phyloP scores from a whole-genome alignment of 1,139 yeast genomes.

The Geotrichum siamense region DNA sequence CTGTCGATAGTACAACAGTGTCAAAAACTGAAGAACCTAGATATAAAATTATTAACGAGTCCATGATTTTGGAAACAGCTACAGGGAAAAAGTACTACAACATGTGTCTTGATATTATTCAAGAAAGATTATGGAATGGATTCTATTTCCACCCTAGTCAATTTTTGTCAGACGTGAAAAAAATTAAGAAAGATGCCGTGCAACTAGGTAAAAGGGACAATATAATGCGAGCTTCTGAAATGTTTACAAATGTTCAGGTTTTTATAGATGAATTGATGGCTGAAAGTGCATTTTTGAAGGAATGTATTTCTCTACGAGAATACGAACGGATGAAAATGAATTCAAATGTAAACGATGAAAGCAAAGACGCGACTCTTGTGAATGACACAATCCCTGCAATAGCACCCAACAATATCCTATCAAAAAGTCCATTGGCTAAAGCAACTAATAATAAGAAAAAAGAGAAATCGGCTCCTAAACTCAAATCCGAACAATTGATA shows the following conservation, averaged over 20 bases:
- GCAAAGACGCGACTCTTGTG: too few species aligned
- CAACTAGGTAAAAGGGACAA: conserved; percentile 78
- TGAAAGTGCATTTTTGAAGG: conserved; percentile 59
- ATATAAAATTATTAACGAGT: conserved; percentile 54
- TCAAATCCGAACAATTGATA: too few species aligned
- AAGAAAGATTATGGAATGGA: conserved; percentile 95
- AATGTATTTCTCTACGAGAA: conserved; percentile 65
- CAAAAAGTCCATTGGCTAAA: too few species aligned
- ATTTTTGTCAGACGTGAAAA: conserved; percentile 72
- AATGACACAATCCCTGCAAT: too few species aligned
- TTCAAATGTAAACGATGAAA: neutral
- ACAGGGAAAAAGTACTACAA: conserved; percentile 71
- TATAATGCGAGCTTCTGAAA: conserved; percentile 82
- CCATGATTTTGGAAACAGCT: conserved; percentile 70
- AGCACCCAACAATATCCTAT: too few species aligned
- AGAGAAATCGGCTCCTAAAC: too few species aligned
- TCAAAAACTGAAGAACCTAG: conserved; percentile 41
- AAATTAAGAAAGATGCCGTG: conserved; percentile 73
- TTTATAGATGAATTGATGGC: conserved; percentile 78
- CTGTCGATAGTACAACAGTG: conserved; percentile 52
- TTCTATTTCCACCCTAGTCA: conserved; percentile 90
- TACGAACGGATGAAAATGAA: neutral
- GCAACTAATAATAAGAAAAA: too few species aligned
- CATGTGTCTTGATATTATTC: conserved; percentile 90
- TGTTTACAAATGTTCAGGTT: conserved; percentile 94